Evolutionary conservation across 306 rosid genomes (phyloP), one percentile per base, ranked within the genome.

Genomic region (Abrus pulchellus): DNA sequence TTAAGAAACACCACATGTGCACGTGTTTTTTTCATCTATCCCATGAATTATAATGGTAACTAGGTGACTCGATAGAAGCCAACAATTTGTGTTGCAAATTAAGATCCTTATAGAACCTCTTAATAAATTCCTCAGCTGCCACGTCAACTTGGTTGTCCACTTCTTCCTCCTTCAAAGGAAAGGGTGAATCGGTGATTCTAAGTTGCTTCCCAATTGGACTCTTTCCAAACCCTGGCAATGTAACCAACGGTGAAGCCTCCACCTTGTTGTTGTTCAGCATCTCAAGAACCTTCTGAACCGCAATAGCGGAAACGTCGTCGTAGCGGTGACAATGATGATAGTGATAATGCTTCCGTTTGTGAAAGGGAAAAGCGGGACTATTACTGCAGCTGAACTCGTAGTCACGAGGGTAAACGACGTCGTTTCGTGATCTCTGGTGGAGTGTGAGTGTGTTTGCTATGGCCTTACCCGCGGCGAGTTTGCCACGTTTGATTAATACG

Each of bases 351-450:
- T 79, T 53, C 59, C 87, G 85, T 63, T 88, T 90, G 44, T 71
- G 79, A 43, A 86, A 82, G 28, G 83, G 88, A 9, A 75, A n/a
- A 13, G 92, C 90, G 3, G 99, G 99, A 85, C 88, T 90, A 77
- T 92, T 93, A 79, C 92, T 93, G 88, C 99, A 95, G 86, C 99
- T 95, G 89, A 95, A 95, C 71, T 95, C 97, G 57, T 95, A 95
- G 13, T 95, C 98, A 1, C 88, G 86, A 0, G 97, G 91, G 0
- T 91, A 71, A 29, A 95, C 50, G 88, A 85, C 86, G 72, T 74
- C 53, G 84, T 83, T 57, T 69, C 27, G 45, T 84, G 65, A 13
- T 83, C 86, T 32, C 80, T 86, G 84, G 86, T 67, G 33, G 86
- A 62, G 81, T 86, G 61, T 79, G 93, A 88, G 85, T 69, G 83